Conservation (phyloP, 2,329 filamentous ascomycete genomes). For the Nemania sp. region DNA sequence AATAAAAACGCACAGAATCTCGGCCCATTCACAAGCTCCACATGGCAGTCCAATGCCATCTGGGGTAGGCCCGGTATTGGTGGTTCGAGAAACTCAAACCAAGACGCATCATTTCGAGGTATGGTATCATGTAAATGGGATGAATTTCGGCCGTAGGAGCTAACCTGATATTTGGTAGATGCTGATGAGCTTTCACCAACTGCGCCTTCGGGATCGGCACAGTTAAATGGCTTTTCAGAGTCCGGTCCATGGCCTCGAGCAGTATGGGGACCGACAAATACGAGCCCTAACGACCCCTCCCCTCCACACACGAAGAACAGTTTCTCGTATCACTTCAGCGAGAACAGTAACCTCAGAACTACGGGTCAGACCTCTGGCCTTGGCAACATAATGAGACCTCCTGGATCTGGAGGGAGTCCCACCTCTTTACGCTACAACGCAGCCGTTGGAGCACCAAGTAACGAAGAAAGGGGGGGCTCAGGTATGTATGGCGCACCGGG, state of each 20-base stretch:
- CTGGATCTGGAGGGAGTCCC: slow-evolving; percentile 60
- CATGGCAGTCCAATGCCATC: slow-evolving; percentile 59
- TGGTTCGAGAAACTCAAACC: slow-evolving; percentile 59
- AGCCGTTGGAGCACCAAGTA: slow-evolving; percentile 45
- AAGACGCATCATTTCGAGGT: slow-evolving; percentile 64
- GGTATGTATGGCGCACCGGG: slow-evolving; percentile 37
- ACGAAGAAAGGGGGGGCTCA: slow-evolving; percentile 41
- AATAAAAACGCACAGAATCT: slow-evolving; percentile 52
- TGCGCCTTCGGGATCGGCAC: slow-evolving; percentile 75
- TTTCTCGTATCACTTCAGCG: slow-evolving; percentile 60
- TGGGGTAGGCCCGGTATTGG: slow-evolving; percentile 63
- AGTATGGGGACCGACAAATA: slow-evolving; percentile 68
- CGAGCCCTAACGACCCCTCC: slow-evolving; percentile 63
- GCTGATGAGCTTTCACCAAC: slow-evolving; percentile 58
- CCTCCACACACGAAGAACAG: slow-evolving; percentile 67
- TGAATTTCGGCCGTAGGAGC: not conserved
- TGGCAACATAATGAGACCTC: slow-evolving; percentile 52
- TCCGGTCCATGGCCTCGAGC: slow-evolving; percentile 71
- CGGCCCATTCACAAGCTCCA: slow-evolving; percentile 56
- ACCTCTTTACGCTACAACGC: slow-evolving; percentile 56
- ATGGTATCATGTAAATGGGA: slow-evolving; percentile 35
- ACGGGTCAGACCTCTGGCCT: slow-evolving; percentile 57
- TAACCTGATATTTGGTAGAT: slow-evolving; percentile 48
- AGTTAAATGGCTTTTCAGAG: slow-evolving; percentile 76
- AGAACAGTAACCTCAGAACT: slow-evolving; percentile 58